phyloP scores from a whole-genome alignment of 106 monocot genomes.

The Apostasia ramifera region DNA sequence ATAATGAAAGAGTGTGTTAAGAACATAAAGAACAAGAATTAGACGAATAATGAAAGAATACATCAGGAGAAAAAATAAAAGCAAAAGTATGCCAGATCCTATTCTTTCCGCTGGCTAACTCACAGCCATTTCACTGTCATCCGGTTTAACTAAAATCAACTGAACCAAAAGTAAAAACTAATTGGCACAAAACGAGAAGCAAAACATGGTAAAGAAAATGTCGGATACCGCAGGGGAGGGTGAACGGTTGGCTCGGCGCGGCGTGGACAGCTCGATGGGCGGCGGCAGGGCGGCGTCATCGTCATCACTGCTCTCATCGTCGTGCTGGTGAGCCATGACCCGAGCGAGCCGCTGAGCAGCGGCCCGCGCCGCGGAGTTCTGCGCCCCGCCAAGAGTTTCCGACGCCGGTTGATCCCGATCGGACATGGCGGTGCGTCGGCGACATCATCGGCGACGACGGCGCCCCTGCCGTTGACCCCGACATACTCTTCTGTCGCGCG shows the following conservation, averaged over 20 bases:
- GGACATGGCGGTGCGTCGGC: slow-evolving; percentile 39
- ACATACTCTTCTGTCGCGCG: slow-evolving; percentile 12
- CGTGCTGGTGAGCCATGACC: slow-evolving; percentile 36
- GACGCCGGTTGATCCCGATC: slow-evolving; percentile 29
- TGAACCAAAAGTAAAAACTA: background rate
- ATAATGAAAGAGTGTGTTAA: too few relatives aligned
- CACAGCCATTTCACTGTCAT: too few relatives aligned
- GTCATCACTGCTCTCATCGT: slow-evolving; percentile 15
- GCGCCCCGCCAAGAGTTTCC: slow-evolving; percentile 22
- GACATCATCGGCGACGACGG: slow-evolving; percentile 26
- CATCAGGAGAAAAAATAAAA: too few relatives aligned
- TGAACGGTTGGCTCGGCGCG: slow-evolving; percentile 31
- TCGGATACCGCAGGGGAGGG: slow-evolving; percentile 34
- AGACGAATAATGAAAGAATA: too few relatives aligned
- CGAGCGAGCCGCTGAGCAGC: slow-evolving; percentile 54
- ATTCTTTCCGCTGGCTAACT: too few relatives aligned
- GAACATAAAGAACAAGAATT: too few relatives aligned
- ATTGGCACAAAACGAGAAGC: background rate
- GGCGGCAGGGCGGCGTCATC: slow-evolving; percentile 4
- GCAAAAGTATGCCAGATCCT: too few relatives aligned
- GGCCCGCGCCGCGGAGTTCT: slow-evolving; percentile 44
- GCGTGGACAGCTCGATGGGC: slow-evolving; percentile 32
- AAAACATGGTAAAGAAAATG: background rate
- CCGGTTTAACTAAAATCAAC: too few relatives aligned
- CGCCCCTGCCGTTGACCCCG: slow-evolving; percentile 5